phyloP scores from a whole-genome alignment of 331 rosid species.

The Quercus phellos region DNA sequence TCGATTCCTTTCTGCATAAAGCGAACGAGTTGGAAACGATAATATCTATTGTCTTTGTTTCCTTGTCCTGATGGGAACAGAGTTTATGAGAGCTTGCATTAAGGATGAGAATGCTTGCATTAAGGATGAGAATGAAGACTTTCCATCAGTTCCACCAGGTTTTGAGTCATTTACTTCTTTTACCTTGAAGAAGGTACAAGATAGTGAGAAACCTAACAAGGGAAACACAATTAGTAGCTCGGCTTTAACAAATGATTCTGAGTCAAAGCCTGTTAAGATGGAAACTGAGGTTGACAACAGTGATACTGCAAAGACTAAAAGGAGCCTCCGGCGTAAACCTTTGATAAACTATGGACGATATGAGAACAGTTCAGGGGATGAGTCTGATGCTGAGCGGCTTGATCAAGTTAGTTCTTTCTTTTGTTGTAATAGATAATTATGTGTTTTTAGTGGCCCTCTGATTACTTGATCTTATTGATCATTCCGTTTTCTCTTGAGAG shows the following conservation, averaged over 20 bases:
- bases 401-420: constrained; percentile 60
- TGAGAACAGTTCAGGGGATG: constrained; percentile 55
- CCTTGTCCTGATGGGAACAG: constrained; percentile 72
- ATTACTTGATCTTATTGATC: constrained; percentile 13
- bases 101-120: constrained; percentile 83
- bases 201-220: constrained; percentile 42
- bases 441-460: not conserved
- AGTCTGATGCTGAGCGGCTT: constrained; percentile 54
- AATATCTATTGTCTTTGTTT: constrained; percentile 17
- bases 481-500: not conserved
- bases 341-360: constrained; percentile 55
- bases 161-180: constrained; percentile 84
- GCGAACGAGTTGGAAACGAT: constrained; percentile 22
- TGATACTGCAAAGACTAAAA: constrained; percentile 50
- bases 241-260: constrained; percentile 42
- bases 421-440: constrained; percentile 4
- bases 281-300: constrained; percentile 36
- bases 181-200: constrained; percentile 45
- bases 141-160: constrained; percentile 97
- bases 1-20: constrained; percentile 20
- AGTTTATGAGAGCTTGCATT: constrained; percentile 70
- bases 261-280: constrained; percentile 45
- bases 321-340: constrained; percentile 66
- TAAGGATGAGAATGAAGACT: constrained; percentile 87
- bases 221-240: constrained; percentile 37